These are phyloP conservation scores for Earliella scabrosa DNA, from an alignment of 1,284 basidiomycete genomes.

Conservation along the genomic window DNA sequence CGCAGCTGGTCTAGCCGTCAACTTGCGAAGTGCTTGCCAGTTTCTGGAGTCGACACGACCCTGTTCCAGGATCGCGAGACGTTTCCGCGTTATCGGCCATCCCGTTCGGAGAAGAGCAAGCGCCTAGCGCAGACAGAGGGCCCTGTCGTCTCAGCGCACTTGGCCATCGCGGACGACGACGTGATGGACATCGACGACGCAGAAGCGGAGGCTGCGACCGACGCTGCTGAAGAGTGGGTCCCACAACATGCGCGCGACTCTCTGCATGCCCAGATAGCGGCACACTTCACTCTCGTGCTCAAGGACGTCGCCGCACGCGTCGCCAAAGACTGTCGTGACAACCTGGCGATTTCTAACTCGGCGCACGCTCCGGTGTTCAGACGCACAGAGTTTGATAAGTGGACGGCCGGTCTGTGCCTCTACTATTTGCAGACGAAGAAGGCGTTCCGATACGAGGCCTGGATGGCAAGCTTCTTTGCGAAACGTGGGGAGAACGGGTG, in stretches of 20 bases:
- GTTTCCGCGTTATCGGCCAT: constrained; percentile 29
- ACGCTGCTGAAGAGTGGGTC: constrained; percentile 27
- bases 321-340: constrained; percentile 44
- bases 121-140: constrained; percentile 27
- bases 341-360: constrained; percentile 42
- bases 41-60: constrained; percentile 16
- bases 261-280: constrained; percentile 69
- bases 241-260: constrained; percentile 65
- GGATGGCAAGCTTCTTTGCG: constrained; percentile 57
- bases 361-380: constrained; percentile 57
- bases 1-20: constrained; percentile 37
- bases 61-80: constrained; percentile 31
- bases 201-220: constrained; percentile 32
- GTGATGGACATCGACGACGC: constrained; percentile 64
- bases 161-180: constrained; percentile 44
- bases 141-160: constrained; percentile 13
- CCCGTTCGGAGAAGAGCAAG: constrained; percentile 16
- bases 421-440: constrained; percentile 52
- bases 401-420: constrained; percentile 59
- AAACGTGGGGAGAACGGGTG: constrained; percentile 49
- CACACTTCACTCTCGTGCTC: constrained; percentile 67
- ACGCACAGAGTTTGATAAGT: constrained; percentile 47
- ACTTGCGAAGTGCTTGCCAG: constrained; percentile 28
- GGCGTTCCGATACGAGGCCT: constrained; percentile 32
- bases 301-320: constrained; percentile 58